phyloP scores from a whole-genome alignment of 805 yeast species.

The Blastobotrys chiropterorum region DNA sequence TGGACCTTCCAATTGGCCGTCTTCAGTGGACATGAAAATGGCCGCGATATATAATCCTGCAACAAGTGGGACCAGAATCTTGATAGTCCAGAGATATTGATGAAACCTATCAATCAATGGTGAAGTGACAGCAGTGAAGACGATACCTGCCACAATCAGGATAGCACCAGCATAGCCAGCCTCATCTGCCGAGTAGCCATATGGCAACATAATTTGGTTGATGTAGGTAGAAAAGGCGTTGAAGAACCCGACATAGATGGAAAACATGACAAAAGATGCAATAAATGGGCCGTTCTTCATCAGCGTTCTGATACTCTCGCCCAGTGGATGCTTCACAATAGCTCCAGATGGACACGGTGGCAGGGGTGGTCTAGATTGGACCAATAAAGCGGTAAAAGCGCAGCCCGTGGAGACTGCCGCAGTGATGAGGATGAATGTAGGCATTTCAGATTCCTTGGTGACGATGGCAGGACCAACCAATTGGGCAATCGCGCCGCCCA shows the following conservation, averaged over 20 bases:
- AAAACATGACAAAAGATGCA: slow-evolving; percentile 20
- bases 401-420: slow-evolving; percentile 22
- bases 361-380: slow-evolving; percentile 22
- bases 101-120: slow-evolving; percentile 28
- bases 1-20: slow-evolving; percentile 27
- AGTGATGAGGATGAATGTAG: slow-evolving; percentile 22
- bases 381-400: slow-evolving; percentile 18
- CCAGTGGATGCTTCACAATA: slow-evolving; percentile 21
- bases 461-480: slow-evolving; percentile 31
- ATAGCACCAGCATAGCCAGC: slow-evolving; percentile 32
- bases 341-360: slow-evolving; percentile 32
- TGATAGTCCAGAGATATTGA: slow-evolving; percentile 18
- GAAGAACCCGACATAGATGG: slow-evolving; percentile 30
- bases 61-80: slow-evolving; percentile 25
- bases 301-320: slow-evolving; percentile 18
- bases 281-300: slow-evolving; percentile 15
- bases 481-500: slow-evolving; percentile 32
- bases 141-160: slow-evolving; percentile 28
- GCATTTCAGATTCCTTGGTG: slow-evolving; percentile 17
- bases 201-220: slow-evolving; percentile 30
- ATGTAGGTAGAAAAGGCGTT: slow-evolving; percentile 28
- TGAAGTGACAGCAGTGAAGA: slow-evolving; percentile 26
- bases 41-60: slow-evolving; percentile 27
- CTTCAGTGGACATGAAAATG: slow-evolving; percentile 26
- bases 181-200: slow-evolving; percentile 29